These are phyloP conservation scores for Aspergillus wentii DNA, from an alignment of 495 filamentous ascomycete genomes.

Conservation along the genomic window DNA sequence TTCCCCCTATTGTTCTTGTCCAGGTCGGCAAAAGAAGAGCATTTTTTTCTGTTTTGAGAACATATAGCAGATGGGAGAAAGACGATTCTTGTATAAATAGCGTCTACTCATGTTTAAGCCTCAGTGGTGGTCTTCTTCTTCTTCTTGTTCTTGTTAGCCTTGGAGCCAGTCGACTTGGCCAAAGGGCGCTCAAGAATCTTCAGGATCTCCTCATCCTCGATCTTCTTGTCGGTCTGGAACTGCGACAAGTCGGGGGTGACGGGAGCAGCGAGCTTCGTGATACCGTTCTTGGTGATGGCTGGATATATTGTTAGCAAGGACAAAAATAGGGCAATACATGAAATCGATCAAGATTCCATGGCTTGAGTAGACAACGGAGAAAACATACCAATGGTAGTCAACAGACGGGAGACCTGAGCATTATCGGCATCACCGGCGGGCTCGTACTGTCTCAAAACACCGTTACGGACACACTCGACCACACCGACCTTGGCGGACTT, in stretches of 20 bases:
- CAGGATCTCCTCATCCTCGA: slow-evolving; percentile 89
- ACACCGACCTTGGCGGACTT: slow-evolving; percentile 93
- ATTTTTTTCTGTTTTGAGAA: too few species aligned
- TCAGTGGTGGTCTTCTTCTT: slow-evolving; percentile 85
- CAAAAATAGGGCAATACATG: too few species aligned
- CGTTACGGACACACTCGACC: slow-evolving; percentile 86
- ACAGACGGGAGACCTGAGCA: slow-evolving; percentile 73
- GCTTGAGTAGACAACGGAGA: slow-evolving; percentile 3
- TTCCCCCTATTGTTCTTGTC: background rate
- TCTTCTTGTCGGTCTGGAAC: slow-evolving; percentile 94
- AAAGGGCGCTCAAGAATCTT: slow-evolving; percentile 87
- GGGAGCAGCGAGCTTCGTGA: slow-evolving; percentile 76
- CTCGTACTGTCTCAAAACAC: slow-evolving; percentile 92
- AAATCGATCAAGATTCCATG: too few species aligned
- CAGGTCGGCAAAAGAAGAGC: background rate
- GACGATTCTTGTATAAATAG: slow-evolving; percentile 4
- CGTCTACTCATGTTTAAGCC: slow-evolving; percentile 55
- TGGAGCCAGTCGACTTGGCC: slow-evolving; percentile 66
- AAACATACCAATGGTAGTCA: slow-evolving; percentile 84
- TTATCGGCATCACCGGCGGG: slow-evolving; percentile 88
- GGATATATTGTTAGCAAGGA: slow-evolving; percentile 9
- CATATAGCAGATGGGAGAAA: slow-evolving; percentile 8
- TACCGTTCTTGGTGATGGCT: slow-evolving; percentile 98
- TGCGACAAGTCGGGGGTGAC: slow-evolving; percentile 67
- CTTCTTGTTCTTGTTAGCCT: slow-evolving; percentile 77